Conservation (phyloP, 768 basidiomycete genomes). For the Austroboletus eburneus region DNA sequence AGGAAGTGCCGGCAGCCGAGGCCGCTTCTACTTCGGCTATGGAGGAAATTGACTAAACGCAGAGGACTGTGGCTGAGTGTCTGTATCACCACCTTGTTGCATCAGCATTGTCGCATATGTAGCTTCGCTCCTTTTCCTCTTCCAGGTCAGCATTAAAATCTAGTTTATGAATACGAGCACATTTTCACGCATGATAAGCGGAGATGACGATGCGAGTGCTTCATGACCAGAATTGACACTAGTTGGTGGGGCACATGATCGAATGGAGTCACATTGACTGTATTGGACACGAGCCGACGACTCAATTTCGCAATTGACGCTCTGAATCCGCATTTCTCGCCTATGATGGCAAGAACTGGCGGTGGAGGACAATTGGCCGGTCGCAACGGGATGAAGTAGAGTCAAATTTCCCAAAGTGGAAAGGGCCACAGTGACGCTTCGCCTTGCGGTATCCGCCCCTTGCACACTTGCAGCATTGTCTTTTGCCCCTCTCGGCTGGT, state of each 20-base stretch:
- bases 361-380: no score
- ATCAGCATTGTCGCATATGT: slow-evolving; percentile 25
- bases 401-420: slow-evolving; percentile 27
- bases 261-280: no score
- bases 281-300: no score
- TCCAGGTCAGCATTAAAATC: slow-evolving; percentile 21
- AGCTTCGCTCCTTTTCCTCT: no score
- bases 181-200: background rate
- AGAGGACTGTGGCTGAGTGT: slow-evolving; percentile 12
- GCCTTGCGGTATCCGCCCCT: slow-evolving; percentile 22
- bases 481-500: slow-evolving; percentile 19
- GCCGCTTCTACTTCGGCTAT: slow-evolving; percentile 75
- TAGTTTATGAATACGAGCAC: slow-evolving; percentile 12
- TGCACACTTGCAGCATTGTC: slow-evolving; percentile 21
- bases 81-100: slow-evolving; percentile 26
- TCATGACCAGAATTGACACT: no score
- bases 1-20: slow-evolving; percentile 53
- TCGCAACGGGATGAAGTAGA: background rate
- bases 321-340: slow-evolving; percentile 30
- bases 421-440: slow-evolving; percentile 9
- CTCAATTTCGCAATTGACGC: no score
- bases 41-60: slow-evolving; percentile 90
- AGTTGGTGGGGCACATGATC: no score
- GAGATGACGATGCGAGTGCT: background rate
- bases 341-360: no score